These are phyloP conservation scores for Neurospora sp. DNA, from an alignment of 495 filamentous ascomycete genomes.

Conservation along the genomic window DNA sequence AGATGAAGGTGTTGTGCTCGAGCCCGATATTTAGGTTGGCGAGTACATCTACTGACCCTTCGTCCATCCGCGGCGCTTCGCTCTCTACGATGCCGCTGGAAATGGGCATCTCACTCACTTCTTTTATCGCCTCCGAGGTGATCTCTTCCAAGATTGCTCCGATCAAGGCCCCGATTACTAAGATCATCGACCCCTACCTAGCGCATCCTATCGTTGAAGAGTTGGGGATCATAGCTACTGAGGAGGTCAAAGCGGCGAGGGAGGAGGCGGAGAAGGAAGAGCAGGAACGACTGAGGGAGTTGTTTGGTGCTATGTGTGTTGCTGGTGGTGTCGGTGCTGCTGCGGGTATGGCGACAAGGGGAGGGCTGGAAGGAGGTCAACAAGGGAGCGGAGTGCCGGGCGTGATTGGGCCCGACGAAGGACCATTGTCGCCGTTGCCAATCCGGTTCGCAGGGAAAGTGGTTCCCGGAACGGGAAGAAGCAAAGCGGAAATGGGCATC, in stretches of 20 bases:
- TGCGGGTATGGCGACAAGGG: background rate
- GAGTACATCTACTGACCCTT: conserved; percentile 46
- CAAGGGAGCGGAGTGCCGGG: conserved; percentile 5
- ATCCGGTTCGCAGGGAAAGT: conserved; percentile 42
- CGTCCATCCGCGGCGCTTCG: conserved; percentile 50
- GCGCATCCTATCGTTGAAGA: background rate
- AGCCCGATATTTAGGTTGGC: conserved; percentile 57
- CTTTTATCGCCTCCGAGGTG: conserved; percentile 37
- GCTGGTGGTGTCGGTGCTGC: background rate
- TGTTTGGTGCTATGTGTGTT: background rate
- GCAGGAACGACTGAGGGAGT: background rate
- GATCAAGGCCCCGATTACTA: conserved; percentile 16
- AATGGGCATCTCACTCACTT: conserved; percentile 47
- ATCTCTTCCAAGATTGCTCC: conserved; percentile 26
- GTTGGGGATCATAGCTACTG: background rate
- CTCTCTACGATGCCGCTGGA: conserved; percentile 55
- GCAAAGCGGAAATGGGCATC: conserved; percentile 18
- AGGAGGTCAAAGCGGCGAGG: background rate
- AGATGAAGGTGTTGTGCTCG: conserved; percentile 46
- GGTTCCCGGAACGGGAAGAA: conserved; percentile 23
- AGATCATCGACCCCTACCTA: background rate
- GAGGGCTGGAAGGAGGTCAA: background rate
- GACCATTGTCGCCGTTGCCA: conserved; percentile 49
- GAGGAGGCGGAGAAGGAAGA: background rate
- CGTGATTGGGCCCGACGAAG: conserved; percentile 31